Percentiles rank a stretch among this genome's conserved stretches.
These are phyloP conservation scores for Boletus sp. DNA, from an alignment of 768 basidiomycete genomes.

Conservation along the genomic window DNA sequence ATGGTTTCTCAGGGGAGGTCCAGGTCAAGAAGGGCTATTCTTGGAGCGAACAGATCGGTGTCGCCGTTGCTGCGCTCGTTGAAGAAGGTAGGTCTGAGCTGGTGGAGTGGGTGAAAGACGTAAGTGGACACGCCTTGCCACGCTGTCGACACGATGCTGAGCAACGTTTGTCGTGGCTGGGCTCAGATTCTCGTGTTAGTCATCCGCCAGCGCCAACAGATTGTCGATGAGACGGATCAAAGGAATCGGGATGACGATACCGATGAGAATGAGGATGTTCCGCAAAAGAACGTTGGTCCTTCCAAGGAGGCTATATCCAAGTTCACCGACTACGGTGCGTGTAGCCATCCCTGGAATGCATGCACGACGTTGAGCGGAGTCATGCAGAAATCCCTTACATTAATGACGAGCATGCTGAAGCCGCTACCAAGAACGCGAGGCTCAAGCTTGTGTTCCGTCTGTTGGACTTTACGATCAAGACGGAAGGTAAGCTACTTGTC, in stretches of 20 bases:
- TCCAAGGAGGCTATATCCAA: conserved; percentile 70
- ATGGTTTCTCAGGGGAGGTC: conserved; percentile 61
- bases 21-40: conserved; percentile 84
- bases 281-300: conserved; percentile 37
- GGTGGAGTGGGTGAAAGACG: conserved; percentile 81
- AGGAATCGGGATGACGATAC: conserved; percentile 37
- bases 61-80: conserved; percentile 72
- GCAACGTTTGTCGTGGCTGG: conserved; percentile 5
- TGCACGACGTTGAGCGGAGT: neutral
- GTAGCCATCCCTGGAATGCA: neutral
- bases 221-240: conserved; percentile 61
- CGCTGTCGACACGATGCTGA: conserved; percentile 21
- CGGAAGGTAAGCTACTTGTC: conserved; percentile 53
- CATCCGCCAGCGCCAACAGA: conserved; percentile 55
- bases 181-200: conserved; percentile 60
- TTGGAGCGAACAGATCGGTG: conserved; percentile 88
- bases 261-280: conserved; percentile 33
- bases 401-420: conserved; percentile 71
- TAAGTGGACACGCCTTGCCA: conserved; percentile 40
- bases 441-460: conserved; percentile 86
- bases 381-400: conserved; percentile 73
- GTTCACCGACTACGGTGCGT: conserved; percentile 75
- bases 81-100: conserved; percentile 62
- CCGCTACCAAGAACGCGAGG: conserved; percentile 72
- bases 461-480: conserved; percentile 62